Evolutionary conservation across 805 yeast species (phyloP).

Genomic region (Candida nemodendra): DNA sequence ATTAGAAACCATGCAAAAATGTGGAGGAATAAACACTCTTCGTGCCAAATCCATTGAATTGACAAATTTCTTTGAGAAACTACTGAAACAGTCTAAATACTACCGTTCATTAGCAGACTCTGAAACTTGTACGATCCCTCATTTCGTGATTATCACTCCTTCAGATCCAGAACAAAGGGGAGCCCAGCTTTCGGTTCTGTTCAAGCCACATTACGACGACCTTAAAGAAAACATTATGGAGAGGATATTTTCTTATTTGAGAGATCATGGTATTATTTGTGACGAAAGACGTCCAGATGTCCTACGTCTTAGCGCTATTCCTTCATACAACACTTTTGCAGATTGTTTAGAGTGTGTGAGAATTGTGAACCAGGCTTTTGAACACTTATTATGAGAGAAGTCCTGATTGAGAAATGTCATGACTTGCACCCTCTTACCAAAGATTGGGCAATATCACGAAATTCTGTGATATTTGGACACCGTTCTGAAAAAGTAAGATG

Average conservation of each 20-base stretch:
- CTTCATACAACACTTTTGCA: slow-evolving; percentile 73
- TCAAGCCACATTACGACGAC: slow-evolving; percentile 47
- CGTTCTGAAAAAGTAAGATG: too few relatives aligned
- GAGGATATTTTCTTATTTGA: slow-evolving; percentile 48
- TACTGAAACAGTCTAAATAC: slow-evolving; percentile 46
- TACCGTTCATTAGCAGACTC: slow-evolving; percentile 37
- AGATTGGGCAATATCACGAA: too few relatives aligned
- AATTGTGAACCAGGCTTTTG: slow-evolving; percentile 43
- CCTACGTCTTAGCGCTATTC: slow-evolving; percentile 84
- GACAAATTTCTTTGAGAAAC: slow-evolving; percentile 54
- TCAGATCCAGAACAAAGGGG: slow-evolving; percentile 59
- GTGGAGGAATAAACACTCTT: slow-evolving; percentile 63
- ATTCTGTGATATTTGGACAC: too few relatives aligned
- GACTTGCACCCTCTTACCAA: too few relatives aligned
- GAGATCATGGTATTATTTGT: slow-evolving; percentile 62
- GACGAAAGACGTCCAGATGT: slow-evolving; percentile 92
- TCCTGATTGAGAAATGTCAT: too few relatives aligned
- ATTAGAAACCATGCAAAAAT: slow-evolving; percentile 53
- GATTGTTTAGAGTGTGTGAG: slow-evolving; percentile 54
- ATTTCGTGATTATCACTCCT: slow-evolving; percentile 78
- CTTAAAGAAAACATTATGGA: slow-evolving; percentile 56
- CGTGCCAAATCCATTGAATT: slow-evolving; percentile 55
- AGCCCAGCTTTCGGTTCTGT: slow-evolving; percentile 75
- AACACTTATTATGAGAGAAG: too few relatives aligned
- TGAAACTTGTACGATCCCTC: slow-evolving; percentile 22